Percentiles rank a stretch among this genome's conserved stretches.
These are phyloP conservation scores for Ophiostoma quercus DNA, from an alignment of 2,329 filamentous ascomycete genomes.

Conservation along the genomic window DNA sequence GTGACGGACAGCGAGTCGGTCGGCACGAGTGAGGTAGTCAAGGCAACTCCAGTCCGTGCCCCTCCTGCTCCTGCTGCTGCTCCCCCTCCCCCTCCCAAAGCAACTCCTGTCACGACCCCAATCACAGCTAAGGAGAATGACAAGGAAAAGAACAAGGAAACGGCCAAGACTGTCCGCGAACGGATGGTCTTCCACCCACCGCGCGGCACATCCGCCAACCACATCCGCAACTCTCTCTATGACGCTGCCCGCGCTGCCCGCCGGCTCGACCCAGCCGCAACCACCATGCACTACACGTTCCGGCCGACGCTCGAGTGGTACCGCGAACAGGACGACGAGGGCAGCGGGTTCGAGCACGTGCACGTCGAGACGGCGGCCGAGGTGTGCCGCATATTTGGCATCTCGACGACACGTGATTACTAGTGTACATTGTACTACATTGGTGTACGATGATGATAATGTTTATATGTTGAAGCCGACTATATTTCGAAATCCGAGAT, in stretches of 20 bases:
- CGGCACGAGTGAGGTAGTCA: neutral
- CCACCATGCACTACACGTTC: conserved; percentile 40
- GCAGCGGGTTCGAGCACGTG: conserved; percentile 38
- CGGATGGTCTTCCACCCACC: conserved; percentile 46
- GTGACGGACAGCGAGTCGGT: neutral
- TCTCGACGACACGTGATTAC: neutral
- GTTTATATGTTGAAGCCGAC: too few relatives aligned
- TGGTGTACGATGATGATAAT: too few relatives aligned
- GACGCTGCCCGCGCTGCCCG: conserved; percentile 34
- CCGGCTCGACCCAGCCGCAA: conserved; percentile 27
- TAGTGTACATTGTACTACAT: too few relatives aligned
- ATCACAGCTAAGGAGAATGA: neutral
- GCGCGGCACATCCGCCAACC: conserved; percentile 28
- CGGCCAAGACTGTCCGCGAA: neutral
- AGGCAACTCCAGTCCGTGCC: too few relatives aligned
- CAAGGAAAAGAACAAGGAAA: neutral
- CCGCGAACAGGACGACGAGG: conserved; percentile 41
- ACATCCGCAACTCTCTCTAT: conserved; percentile 42
- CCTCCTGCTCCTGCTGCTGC: too few relatives aligned
- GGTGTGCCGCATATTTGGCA: neutral
- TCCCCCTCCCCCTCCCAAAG: too few relatives aligned
- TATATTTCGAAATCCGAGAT: neutral
- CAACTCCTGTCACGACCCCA: neutral
- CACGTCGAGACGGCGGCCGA: neutral
- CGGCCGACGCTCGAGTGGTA: conserved; percentile 51